A percentile compares a stretch with the other conserved stretches of the same genome.
phyloP scores from a whole-genome alignment of 2,329 filamentous ascomycete species.

The Drechslerella dactyloides region DNA sequence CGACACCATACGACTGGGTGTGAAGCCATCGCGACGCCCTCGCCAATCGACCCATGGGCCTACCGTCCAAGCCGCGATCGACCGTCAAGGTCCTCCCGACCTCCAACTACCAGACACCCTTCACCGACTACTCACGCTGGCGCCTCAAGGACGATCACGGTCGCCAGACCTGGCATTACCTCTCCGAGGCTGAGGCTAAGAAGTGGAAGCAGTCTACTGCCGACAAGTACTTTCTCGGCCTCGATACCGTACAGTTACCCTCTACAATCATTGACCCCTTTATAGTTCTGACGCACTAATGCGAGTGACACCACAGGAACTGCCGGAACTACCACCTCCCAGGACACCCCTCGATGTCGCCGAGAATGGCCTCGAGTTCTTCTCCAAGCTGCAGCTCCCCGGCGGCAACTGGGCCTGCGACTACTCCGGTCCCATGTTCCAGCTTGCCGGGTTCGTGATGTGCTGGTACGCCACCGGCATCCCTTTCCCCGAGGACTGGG shows the following conservation, averaged over 20 bases:
- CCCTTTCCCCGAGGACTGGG: slow-evolving; percentile 77
- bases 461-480: slow-evolving; percentile 89
- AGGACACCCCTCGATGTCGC: slow-evolving; percentile 77
- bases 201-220: slow-evolving; percentile 84
- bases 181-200: slow-evolving; percentile 73
- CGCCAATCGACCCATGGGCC: slow-evolving; percentile 24
- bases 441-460: slow-evolving; percentile 83
- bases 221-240: slow-evolving; percentile 86
- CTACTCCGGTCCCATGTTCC: slow-evolving; percentile 96
- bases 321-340: slow-evolving; percentile 73
- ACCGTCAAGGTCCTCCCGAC: slow-evolving; percentile 12
- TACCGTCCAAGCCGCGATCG: slow-evolving; percentile 21
- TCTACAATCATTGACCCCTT: not conserved
- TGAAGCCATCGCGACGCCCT: not conserved
- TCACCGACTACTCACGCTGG: slow-evolving; percentile 82
- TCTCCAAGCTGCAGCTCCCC: slow-evolving; percentile 83
- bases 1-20: not conserved
- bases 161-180: slow-evolving; percentile 91
- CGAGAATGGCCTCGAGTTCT: slow-evolving; percentile 83
- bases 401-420: slow-evolving; percentile 96
- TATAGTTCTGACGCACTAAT: slow-evolving; percentile 8
- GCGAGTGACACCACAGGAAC: slow-evolving; percentile 66
- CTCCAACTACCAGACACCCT: slow-evolving; percentile 38
- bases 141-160: slow-evolving; percentile 81
- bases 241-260: slow-evolving; percentile 69